Evolutionary conservation across 805 yeast species (phyloP), one percentile per base, ranked within the genome.

Genomic region (Jamesozyma lodderae): DNA sequence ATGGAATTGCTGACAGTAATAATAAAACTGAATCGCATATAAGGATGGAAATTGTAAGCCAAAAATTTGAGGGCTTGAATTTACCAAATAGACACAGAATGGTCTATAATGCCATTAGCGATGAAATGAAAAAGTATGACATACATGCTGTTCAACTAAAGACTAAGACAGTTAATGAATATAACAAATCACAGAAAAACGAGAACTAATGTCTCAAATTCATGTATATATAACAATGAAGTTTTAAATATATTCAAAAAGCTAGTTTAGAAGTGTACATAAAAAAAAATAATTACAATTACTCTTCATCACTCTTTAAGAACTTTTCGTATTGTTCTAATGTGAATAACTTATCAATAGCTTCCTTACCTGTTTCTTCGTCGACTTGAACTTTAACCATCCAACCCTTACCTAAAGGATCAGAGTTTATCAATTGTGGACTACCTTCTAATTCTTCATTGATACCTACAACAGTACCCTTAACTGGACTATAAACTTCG

Each of bases 341-440:
- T 40, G 66, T 62, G 60, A 80, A 56, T 52, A 82, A 68, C 11
- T 67, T 74, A n/a, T 61, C 65, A 14, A 48, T 59, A 18, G 51
- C 40, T 24, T 55, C 53, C 51, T 79, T 67, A 14, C 66, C 75
- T 10, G 57, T 60, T 2, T 51, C 62, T 13, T 67, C 66, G 48
- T 71, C 66, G 42, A 83, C 63, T 62, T 80, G 72, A 48, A 90
- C 63, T 64, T 85, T 83, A 38, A 83, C 85, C 45, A 90, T 75
- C 96, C 96, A 90, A 26, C 94, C 97, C 41, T 77, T 78, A 39
- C 96, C 96, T 78, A 83, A 70, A 35, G 98, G 96, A 56, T 87
- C 96, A 46, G 67, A 63, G 65, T 88, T 90, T 53, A 92, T 75
- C 51, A 86, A 67, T 41, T 77, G 78, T 25, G 98, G 96, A 43